Percentiles rank a stretch among this genome's conserved stretches.
Evolutionary conservation across 306 rosid species (phyloP).

Genomic region (Castanea crenata): DNA sequence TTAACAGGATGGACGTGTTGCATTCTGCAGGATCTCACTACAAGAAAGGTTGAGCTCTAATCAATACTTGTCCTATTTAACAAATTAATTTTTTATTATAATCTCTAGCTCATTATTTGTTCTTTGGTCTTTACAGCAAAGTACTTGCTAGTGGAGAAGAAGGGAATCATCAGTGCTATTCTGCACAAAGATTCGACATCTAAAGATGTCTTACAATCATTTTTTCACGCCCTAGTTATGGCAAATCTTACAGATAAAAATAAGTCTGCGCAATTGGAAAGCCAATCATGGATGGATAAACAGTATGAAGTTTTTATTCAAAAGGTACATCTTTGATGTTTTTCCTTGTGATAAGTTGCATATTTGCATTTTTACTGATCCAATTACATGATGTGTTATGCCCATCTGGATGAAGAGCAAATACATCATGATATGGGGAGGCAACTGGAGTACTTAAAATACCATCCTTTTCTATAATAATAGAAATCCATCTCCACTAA

Average conservation of each 20-base stretch:
- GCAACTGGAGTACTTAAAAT: slow-evolving; percentile 7
- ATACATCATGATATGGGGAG: background rate
- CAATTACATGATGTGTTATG: background rate
- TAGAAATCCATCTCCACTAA: background rate
- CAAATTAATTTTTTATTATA: slow-evolving; percentile 14
- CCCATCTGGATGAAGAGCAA: background rate
- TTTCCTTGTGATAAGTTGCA: slow-evolving; percentile 12
- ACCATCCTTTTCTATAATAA: background rate
- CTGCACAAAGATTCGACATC: slow-evolving; percentile 81
- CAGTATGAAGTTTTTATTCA: slow-evolving; percentile 57
- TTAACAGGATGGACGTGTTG: slow-evolving; percentile 56
- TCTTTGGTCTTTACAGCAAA: slow-evolving; percentile 46
- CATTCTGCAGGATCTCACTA: slow-evolving; percentile 59
- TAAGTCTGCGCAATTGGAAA: slow-evolving; percentile 57
- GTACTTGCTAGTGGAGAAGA: slow-evolving; percentile 83
- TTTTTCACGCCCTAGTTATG: slow-evolving; percentile 68
- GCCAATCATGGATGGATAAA: slow-evolving; percentile 79
- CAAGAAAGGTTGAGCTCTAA: slow-evolving; percentile 53
- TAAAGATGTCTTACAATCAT: slow-evolving; percentile 62
- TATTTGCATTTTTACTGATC: background rate
- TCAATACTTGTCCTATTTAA: background rate
- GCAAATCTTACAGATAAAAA: slow-evolving; percentile 38
- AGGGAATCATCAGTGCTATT: slow-evolving; percentile 52
- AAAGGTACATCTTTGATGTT: slow-evolving; percentile 51
- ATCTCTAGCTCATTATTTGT: slow-evolving; percentile 15